phyloP scores from a whole-genome alignment of 2,329 filamentous ascomycete species.

The Ceratocystis alfenasii region DNA sequence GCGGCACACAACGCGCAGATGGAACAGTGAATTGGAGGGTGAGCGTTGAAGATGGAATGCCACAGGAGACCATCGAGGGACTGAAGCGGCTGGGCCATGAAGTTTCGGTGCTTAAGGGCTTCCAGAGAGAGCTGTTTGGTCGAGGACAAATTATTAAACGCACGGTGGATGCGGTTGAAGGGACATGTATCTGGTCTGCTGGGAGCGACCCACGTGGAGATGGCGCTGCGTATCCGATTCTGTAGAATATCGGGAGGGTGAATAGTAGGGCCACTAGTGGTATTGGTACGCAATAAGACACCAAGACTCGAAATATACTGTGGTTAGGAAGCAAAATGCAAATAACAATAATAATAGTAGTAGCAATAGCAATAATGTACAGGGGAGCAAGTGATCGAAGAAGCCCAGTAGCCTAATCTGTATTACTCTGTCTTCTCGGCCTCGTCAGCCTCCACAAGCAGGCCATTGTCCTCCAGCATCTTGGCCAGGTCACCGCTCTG shows the following conservation, averaged over 20 bases:
- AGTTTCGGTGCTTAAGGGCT: conserved; percentile 55
- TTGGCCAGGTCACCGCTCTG: conserved; percentile 88
- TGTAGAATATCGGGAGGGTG: conserved; percentile 1
- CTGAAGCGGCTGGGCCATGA: conserved; percentile 60
- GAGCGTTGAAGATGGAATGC: conserved; percentile 73
- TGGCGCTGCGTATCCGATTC: conserved; percentile 51
- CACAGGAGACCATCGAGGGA: conserved; percentile 52
- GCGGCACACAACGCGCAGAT: conserved; percentile 52
- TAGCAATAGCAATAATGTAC: conserved; percentile 22
- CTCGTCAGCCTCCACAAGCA: conserved; percentile 50
- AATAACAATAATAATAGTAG: conserved; percentile 23
- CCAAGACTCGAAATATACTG: background rate
- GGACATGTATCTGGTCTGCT: conserved; percentile 65
- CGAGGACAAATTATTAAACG: conserved; percentile 75
- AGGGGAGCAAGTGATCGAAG: conserved; percentile 17
- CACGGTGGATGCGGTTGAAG: conserved; percentile 57
- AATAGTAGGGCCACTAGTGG: background rate
- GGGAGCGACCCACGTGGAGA: conserved; percentile 84
- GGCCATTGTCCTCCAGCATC: conserved; percentile 79
- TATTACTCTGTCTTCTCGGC: conserved; percentile 27
- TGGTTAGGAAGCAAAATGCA: conserved; percentile 7
- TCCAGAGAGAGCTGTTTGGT: conserved; percentile 60
- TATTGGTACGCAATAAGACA: background rate
- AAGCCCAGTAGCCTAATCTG: background rate
- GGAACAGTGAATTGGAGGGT: conserved; percentile 52